phyloP scores from a whole-genome alignment of 139 green algal species.

The Asterochloris sp. region DNA sequence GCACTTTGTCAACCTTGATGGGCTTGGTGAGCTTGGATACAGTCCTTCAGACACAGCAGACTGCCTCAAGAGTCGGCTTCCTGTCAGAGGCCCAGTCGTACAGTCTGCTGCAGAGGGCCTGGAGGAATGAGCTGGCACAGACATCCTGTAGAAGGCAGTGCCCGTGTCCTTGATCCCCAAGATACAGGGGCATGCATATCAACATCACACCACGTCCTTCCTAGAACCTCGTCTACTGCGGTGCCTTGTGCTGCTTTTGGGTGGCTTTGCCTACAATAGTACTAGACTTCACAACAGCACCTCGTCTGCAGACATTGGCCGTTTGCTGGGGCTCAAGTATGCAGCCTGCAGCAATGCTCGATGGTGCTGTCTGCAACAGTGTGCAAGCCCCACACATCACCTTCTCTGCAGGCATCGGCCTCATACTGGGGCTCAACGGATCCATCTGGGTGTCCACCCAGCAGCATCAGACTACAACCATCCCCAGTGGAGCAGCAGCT shows the following conservation, averaged over 20 bases:
- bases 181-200: neutral
- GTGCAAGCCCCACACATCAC: neutral
- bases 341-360: neutral
- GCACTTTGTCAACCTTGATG: slow-evolving; percentile 70
- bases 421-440: slow-evolving; percentile 85
- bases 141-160: neutral
- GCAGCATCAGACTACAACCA: neutral
- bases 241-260: neutral
- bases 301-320: neutral
- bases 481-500: neutral
- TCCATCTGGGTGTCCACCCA: slow-evolving; percentile 70
- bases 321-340: neutral
- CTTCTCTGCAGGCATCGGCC: slow-evolving; percentile 42
- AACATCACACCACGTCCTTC: neutral
- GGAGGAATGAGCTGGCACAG: neutral
- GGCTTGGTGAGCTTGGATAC: slow-evolving; percentile 22
- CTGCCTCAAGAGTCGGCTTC: neutral
- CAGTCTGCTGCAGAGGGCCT: neutral
- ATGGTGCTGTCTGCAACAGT: neutral
- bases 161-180: neutral
- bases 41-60: neutral
- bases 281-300: neutral
- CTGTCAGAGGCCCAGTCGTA: neutral
- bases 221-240: neutral
- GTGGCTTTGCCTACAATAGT: neutral